These are phyloP conservation scores for Russula emetica DNA, from an alignment of 768 basidiomycete genomes.

Conservation along the genomic window DNA sequence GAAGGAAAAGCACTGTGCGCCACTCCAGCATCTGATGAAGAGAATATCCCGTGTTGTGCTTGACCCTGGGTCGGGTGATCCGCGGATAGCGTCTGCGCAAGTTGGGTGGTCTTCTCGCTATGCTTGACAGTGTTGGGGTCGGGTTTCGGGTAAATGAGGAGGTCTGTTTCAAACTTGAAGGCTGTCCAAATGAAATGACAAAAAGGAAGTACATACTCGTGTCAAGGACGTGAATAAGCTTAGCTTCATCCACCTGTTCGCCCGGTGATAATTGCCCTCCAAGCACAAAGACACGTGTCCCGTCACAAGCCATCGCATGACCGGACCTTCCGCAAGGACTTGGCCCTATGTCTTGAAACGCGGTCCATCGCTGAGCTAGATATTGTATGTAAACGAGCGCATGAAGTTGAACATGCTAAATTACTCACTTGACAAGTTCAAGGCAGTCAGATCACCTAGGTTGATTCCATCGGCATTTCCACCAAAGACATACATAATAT, in stretches of 20 bases:
- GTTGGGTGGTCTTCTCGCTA: conserved; percentile 30
- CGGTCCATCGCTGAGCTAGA: conserved; percentile 56
- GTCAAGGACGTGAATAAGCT: conserved; percentile 85
- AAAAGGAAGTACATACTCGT: conserved; percentile 63
- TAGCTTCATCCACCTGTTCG: conserved; percentile 70
- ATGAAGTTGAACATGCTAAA: too few species aligned
- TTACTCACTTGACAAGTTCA: too few species aligned
- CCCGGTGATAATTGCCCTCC: conserved; percentile 86
- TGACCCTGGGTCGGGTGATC: conserved; percentile 16
- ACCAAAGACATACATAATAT: too few species aligned
- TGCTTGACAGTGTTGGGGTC: conserved; percentile 50
- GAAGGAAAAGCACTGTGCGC: too few species aligned
- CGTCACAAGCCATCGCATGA: conserved; percentile 94
- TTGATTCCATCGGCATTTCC: conserved; percentile 44
- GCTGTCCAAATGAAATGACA: neutral
- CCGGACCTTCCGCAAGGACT: conserved; percentile 88
- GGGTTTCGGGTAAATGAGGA: conserved; percentile 78
- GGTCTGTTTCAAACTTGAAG: conserved; percentile 45
- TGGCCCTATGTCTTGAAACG: conserved; percentile 99
- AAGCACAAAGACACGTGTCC: conserved; percentile 83
- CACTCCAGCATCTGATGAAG: too few species aligned
- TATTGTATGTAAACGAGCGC: too few species aligned
- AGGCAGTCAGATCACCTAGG: conserved; percentile 2
- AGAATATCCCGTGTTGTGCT: neutral
- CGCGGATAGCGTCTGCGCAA: conserved; percentile 48